Base-by-base conservation (phyloP, 805 yeast species). In the Yarrowia keelungensis region DNA sequence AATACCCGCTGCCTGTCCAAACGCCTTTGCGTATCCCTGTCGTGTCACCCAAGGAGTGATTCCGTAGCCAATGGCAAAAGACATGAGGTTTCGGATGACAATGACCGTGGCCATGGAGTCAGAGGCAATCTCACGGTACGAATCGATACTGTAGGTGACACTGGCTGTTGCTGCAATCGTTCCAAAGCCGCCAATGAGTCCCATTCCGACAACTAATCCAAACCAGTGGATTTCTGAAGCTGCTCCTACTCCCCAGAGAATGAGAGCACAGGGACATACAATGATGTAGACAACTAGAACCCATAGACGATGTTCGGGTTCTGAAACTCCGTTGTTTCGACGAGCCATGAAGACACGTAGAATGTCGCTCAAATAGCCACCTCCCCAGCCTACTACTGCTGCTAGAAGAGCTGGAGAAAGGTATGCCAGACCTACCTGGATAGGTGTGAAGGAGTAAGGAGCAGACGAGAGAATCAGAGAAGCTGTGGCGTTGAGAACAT, bases 231-330 rank as follows among this genome's bases (percentile, higher is more conserved):
- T 75, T 12, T 77, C 81, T 56, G 81, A 79, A 56, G 81, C 79
- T 0, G 86, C 85, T 38, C 86, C 87, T 53, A 84, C 82, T 68
- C 87, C 87, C 82, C 85, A 85, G 2, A 85, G 79, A 68, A 84
- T 79, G 32, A 83, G 74, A 1, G 85, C 81, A 0, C 80, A 77
- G 4, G 83, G 83, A 7, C 85, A 84, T 3, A 84, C 69, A 42
- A 84, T 75, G 76, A 78, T 75, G 71, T 81, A 82, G 11, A 80
- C 72, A 0, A 74, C 49, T 67, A 82, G 70, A 8, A 81, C 80
- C 85, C 85, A 85, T 12, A 84, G 76, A 72, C 87, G 77, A 71
- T 83, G 85, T 71, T 85, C 87, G 0, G 87, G 83, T 45, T 79
- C 78, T 2, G 85, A 80, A 7, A 79, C 53, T 42, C 87, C 86